Evolutionary conservation across 2,329 filamentous ascomycete species (phyloP), one percentile per base, ranked within the genome.

Genomic region (Dothideomycetes sp.): DNA sequence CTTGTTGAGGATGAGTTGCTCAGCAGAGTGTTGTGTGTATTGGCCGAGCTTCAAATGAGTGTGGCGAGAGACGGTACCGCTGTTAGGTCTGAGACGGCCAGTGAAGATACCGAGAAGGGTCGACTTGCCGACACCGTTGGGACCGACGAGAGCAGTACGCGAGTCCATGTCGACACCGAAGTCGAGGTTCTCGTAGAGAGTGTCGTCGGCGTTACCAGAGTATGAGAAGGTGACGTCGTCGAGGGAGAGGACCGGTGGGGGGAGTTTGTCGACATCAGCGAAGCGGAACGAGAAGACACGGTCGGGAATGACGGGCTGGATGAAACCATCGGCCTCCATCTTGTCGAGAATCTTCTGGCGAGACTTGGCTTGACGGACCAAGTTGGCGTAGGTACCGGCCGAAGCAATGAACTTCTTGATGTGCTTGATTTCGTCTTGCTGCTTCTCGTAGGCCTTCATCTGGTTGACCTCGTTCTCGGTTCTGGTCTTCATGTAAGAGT

Each of bases 351-450:
- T 96, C 85, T 98, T 98, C 69, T 98, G 91, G 51, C 91, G 81
- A 30, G 91, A 96, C 76, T 98, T 98, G 67, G 93, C 93, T 70
- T 98, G 91, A 64, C 85, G 78, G 61, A 98, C 91, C 73, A 98
- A 76, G 73, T 98, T 98, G 77, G 93, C 91, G 61, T 98, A 98
- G 47, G 91, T 98, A 88, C 93, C 91, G 44, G 91, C 91, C 47
- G 89, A 95, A 59, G 93, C 91, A 64, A 98, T 98, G 75, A 98
- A 98, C 71, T 96, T 95, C 76, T 98, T 96, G 76, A 98, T 98
- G 74, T 98, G 93, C 53, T 80, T 76, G 64, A 98, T 98, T 73
- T 98, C 91, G 48, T 98, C 91, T 64, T 98, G 91, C 65, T 98
- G 91, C 76, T 98, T 98, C 64, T 84, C 74, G 73, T 98, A 98